Conservation (phyloP, 305 asterid genomes). For the Fraxinus baroniana region DNA sequence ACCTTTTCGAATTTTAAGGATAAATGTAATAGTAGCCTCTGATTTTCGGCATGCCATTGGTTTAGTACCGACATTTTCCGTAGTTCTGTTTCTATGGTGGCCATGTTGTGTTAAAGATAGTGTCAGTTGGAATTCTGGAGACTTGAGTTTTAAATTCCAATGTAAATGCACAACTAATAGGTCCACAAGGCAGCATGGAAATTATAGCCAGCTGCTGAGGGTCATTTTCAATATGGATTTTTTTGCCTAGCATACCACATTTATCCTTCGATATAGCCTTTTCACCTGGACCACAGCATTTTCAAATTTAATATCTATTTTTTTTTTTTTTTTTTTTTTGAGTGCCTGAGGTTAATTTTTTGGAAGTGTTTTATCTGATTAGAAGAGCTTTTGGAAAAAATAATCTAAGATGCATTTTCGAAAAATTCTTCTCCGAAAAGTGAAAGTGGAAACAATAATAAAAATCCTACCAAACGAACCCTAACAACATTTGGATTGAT, state of each 20-base stretch:
- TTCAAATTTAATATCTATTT: background rate
- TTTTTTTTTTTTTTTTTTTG: background rate
- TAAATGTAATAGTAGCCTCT: background rate
- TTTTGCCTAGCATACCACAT: background rate
- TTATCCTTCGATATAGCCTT: background rate
- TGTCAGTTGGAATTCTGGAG: background rate
- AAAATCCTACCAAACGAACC: background rate
- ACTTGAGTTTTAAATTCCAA: background rate
- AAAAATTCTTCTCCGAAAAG: background rate
- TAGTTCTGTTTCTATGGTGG: background rate
- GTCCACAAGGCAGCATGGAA: background rate
- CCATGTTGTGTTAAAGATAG: background rate
- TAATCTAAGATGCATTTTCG: background rate
- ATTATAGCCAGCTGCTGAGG: background rate
- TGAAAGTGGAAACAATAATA: background rate
- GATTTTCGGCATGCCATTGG: background rate
- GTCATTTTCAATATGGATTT: background rate
- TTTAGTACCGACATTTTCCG: background rate
- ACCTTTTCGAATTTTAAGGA: background rate
- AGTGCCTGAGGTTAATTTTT: background rate
- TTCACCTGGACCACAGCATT: background rate
- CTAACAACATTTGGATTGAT: background rate
- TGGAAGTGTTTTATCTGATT: background rate
- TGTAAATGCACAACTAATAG: background rate
- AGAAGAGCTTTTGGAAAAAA: background rate